phyloP scores from a whole-genome alignment of 441 rosid genomes.

The Metrosideros polymorpha region DNA sequence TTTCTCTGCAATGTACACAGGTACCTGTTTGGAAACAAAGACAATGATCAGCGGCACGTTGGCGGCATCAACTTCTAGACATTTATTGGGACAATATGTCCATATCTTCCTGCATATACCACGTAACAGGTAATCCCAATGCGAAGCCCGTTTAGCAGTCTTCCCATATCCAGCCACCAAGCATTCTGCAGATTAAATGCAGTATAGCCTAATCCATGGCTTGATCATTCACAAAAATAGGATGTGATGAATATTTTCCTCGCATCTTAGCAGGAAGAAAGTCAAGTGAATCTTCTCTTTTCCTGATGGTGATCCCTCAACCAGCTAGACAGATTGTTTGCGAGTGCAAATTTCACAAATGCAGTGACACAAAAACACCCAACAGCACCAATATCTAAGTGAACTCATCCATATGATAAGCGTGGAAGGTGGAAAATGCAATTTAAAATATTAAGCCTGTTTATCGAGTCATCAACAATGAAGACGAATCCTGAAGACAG shows the following conservation, averaged over 20 bases:
- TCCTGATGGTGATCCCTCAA: background rate
- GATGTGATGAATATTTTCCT: background rate
- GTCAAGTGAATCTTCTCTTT: background rate
- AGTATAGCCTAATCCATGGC: background rate
- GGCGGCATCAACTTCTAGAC: too few relatives aligned
- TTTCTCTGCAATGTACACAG: constrained; percentile 19
- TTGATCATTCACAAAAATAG: background rate
- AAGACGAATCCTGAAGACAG: background rate
- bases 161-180: constrained; percentile 30
- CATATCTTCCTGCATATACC: constrained; percentile 6
- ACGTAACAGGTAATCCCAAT: constrained; percentile 30
- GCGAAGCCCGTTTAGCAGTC: constrained; percentile 29
- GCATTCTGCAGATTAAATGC: constrained; percentile 13
- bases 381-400: background rate
- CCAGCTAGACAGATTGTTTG: background rate
- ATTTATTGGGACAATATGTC: background rate
- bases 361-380: background rate
- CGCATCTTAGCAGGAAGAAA: background rate
- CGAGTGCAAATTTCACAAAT: background rate
- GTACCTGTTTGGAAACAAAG: constrained; percentile 20
- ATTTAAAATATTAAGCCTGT: background rate
- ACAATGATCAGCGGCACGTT: background rate
- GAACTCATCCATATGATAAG: background rate
- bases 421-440: background rate
- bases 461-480: background rate